Conservation (phyloP, 2,329 filamentous ascomycete species). For the Tolypocladium pustulatum region DNA sequence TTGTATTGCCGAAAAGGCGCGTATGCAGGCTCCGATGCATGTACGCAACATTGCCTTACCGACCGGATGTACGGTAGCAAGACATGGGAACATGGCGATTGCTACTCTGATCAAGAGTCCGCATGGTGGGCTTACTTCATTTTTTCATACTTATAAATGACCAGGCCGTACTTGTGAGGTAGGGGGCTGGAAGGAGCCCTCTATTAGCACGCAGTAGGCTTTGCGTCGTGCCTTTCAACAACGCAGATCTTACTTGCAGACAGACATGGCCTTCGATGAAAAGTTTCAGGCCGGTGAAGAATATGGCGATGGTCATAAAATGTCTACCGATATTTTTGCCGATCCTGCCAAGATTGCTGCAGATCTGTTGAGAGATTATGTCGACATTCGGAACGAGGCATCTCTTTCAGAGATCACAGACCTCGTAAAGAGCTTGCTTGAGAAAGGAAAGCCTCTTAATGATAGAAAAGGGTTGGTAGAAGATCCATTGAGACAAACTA, state of each 20-base stretch:
- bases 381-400: constrained; percentile 15
- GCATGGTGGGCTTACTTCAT: neutral
- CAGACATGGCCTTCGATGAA: constrained; percentile 19
- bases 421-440: constrained; percentile 21
- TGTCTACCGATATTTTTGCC: constrained; percentile 15
- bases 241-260: neutral
- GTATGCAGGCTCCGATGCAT: neutral
- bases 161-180: no score
- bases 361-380: constrained; percentile 20
- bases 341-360: constrained; percentile 22
- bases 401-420: constrained; percentile 16
- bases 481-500: neutral
- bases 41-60: neutral
- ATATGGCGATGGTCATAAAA: constrained; percentile 18
- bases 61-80: neutral
- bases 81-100: neutral
- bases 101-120: neutral
- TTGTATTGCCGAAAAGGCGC: neutral
- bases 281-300: constrained; percentile 28
- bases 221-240: neutral
- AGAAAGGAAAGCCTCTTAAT: constrained; percentile 42
- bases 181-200: no score
- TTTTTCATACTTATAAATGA: neutral
- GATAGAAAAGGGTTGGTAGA: constrained; percentile 38
- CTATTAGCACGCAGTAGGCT: neutral